Evolutionary conservation across 306 rosid species (phyloP).

Genomic region (Sophora flavescens): DNA sequence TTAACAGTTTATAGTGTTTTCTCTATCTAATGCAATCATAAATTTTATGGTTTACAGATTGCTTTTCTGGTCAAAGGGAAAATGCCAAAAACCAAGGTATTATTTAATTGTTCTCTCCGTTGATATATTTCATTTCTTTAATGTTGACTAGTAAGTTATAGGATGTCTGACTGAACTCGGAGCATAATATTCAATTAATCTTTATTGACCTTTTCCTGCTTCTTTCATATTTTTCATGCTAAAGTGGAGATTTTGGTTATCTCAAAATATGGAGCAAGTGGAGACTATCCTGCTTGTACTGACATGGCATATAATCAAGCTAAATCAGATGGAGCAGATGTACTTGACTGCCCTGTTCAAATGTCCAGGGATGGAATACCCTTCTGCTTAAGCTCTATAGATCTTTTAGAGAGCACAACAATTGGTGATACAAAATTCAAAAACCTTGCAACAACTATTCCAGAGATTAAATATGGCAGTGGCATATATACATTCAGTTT

Average conservation of each 20-base stretch:
- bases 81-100: slow-evolving; percentile 64
- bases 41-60: slow-evolving; percentile 56
- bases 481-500: slow-evolving; percentile 83
- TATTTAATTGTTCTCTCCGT: slow-evolving; percentile 5
- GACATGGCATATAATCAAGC: slow-evolving; percentile 69
- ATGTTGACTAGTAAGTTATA: slow-evolving; percentile 18
- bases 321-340: slow-evolving; percentile 72
- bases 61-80: slow-evolving; percentile 64
- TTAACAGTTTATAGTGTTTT: slow-evolving; percentile 7
- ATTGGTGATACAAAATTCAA: slow-evolving; percentile 55
- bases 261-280: slow-evolving; percentile 86
- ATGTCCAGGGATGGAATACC: slow-evolving; percentile 81
- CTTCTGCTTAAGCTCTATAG: slow-evolving; percentile 81
- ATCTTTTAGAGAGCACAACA: slow-evolving; percentile 75
- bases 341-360: slow-evolving; percentile 92
- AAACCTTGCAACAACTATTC: slow-evolving; percentile 50
- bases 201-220: slow-evolving; percentile 46
- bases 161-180: slow-evolving; percentile 7
- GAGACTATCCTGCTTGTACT: slow-evolving; percentile 81
- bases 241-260: slow-evolving; percentile 75
- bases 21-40: background rate
- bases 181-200: slow-evolving; percentile 32
- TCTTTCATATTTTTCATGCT: slow-evolving; percentile 44
- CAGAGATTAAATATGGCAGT: slow-evolving; percentile 55
- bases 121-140: slow-evolving; percentile 10